Percentiles rank a stretch among this genome's conserved stretches.
These are phyloP conservation scores for Zopfochytrium polystomum DNA, from an alignment of 371 early-diverging fungal species.

Conservation along the genomic window DNA sequence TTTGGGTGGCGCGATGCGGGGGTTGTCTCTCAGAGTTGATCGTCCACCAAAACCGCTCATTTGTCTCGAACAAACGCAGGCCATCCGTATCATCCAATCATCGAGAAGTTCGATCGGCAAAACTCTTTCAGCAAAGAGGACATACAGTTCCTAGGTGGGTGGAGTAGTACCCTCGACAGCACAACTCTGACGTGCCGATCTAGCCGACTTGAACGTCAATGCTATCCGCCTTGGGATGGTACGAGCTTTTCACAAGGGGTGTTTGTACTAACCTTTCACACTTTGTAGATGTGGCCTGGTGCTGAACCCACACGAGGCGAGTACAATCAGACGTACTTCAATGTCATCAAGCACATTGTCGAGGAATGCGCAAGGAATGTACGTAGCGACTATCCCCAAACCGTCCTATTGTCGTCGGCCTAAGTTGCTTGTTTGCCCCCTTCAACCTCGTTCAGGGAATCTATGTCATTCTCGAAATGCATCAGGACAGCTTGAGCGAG, in stretches of 20 bases:
- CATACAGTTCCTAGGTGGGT: too few species aligned
- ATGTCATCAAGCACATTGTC: constrained; percentile 47
- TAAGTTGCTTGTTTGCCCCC: neutral
- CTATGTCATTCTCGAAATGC: constrained; percentile 28
- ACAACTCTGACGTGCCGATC: too few species aligned
- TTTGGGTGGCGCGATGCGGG: too few species aligned
- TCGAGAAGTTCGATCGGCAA: neutral
- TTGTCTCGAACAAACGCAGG: neutral
- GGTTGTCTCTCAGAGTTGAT: too few species aligned
- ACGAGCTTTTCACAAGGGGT: too few species aligned
- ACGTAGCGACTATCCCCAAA: too few species aligned
- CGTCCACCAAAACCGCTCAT: neutral
- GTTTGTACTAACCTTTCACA: too few species aligned
- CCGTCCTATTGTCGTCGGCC: too few species aligned
- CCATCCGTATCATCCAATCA: neutral
- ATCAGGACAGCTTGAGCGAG: constrained; percentile 27
- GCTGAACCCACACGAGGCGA: constrained; percentile 56
- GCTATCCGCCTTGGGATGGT: too few species aligned
- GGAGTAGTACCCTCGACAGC: too few species aligned
- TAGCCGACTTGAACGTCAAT: too few species aligned
- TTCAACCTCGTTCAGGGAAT: constrained; percentile 16
- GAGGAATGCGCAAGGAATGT: too few species aligned
- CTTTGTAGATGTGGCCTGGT: constrained; percentile 62
- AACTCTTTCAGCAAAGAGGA: neutral
- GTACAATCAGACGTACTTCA: constrained; percentile 55